Base-by-base conservation (phyloP, 2,329 filamentous ascomycete species). In the Amphichorda felina region DNA sequence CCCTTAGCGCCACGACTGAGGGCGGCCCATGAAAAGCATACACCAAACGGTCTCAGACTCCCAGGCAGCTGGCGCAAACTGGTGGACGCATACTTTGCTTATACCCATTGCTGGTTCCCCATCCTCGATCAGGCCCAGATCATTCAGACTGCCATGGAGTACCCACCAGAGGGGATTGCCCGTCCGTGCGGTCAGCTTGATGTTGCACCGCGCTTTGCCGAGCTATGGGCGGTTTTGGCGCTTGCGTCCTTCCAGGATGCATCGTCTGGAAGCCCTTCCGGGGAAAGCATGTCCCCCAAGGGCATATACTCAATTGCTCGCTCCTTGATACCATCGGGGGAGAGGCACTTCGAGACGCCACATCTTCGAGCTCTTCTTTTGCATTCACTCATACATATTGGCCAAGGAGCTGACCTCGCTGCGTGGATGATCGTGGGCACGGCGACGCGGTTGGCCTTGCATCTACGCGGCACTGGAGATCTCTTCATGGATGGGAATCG, bases 81-180 rank as follows among this genome's bases (percentile, higher is more conserved):
- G 4, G 58, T 87, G 27, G 79, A 86, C 43, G 66, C 81, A 4
- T 87, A 85, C 50, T 82, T 84, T 40, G 72, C 79, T 2, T 84
- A 83, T 45, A 83, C 78, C 0, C 79, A 87, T 50, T 75, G 71
- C 36, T 88, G 82, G 82, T 66, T 88, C 18, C 82, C 82, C 0
- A 75, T 88, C 18, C 62, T 80, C 9, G 77, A 85, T 42, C 80
- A 77, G 41, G 70, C 79, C 33, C 66, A 70, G 29, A 59, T 83
- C 4, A 59, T 79, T 34, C 64, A 45, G 38, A 63, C 50, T 39
- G 70, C 58, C 1, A 54, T 61, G 27, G 50, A 53, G 7, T 74
- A 72, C 22, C 47, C 57, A 18, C 31, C 42, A 18, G 55, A 48
- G 38, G 65, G 45, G 33, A 49, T 53, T 29, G 48, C 48, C 3